Base-by-base conservation (phyloP, 495 filamentous ascomycete species). In the Tuber brumale region DNA sequence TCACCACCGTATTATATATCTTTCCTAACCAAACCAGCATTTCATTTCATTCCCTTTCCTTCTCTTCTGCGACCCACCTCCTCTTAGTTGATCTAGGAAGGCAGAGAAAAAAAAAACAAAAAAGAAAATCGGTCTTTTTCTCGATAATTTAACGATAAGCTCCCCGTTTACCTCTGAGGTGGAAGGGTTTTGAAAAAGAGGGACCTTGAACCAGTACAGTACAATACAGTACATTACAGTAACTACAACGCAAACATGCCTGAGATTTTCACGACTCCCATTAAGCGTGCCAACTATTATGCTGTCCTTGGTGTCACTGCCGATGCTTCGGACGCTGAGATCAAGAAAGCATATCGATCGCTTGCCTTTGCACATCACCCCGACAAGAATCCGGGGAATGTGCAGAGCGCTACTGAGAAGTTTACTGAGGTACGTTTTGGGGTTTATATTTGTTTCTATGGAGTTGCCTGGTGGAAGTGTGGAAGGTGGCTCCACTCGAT, bases 391-490 rank as follows among this genome's bases (percentile, higher is more conserved):
- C 72, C 72, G 10, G 57, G 71, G 12, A 72, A 79, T 69, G 77
- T 18, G 0, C 73, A 77, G 35, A 75, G 76, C 23, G 84, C 84
- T 2, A 85, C 83, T 0, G 77, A 70, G 37, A 69, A 71, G 42
- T 85, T 85, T 69, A 83, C 84, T 43, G 79, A 80, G 77, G 84
- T 85, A 81, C 42, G 77, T 66, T 66, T 35, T 35, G 69, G 42
- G 43, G 42, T 35, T 51, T 48, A 23, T 37, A 69, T 8, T 27
- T 19, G 71, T 41, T 42, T 41, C 69, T 27, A 42, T 8, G 31
- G 39, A 42, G 43, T 37, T 69, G 27, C 27, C 7, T 44, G 31
- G 45, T 45, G n/a, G 21, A 27, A 31, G 18, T 72, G 45, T 12
- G 72, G 44, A 3, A 10, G 31, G 7, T 23, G 57, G 57, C 35